A percentile compares a stretch with the other conserved stretches of the same genome.
These are phyloP conservation scores for Dendrobium chrysotoxum DNA, from an alignment of 106 monocot species.

Conservation along the genomic window DNA sequence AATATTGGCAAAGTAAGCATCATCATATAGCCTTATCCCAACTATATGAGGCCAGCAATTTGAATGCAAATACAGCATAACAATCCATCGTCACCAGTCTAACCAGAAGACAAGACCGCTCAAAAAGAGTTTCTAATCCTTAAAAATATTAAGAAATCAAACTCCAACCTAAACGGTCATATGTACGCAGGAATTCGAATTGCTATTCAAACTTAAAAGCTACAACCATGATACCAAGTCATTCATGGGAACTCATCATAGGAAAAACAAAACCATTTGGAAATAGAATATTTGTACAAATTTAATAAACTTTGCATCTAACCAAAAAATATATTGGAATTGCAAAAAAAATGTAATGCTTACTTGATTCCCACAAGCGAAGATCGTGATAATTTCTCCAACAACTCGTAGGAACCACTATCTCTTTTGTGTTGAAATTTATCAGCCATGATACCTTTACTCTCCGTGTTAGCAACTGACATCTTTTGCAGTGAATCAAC, in stretches of 20 bases:
- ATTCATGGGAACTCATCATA: not conserved
- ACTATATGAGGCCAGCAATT: too few species aligned
- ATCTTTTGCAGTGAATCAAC: slow-evolving; percentile 19
- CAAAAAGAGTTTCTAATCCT: not conserved
- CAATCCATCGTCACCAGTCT: not conserved
- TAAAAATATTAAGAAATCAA: not conserved
- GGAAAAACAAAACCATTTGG: too few species aligned
- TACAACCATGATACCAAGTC: not conserved
- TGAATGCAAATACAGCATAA: too few species aligned
- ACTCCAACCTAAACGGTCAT: not conserved
- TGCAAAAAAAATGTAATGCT: not conserved
- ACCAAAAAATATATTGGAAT: not conserved
- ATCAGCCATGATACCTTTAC: slow-evolving; percentile 20
- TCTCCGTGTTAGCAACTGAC: slow-evolving; percentile 26
- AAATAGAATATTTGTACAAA: not conserved
- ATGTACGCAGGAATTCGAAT: not conserved
- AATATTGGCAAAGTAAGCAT: too few species aligned
- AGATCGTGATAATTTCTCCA: slow-evolving; percentile 62
- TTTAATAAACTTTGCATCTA: not conserved
- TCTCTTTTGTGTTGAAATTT: slow-evolving; percentile 33
- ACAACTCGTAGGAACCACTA: slow-evolving; percentile 44
- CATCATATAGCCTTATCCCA: too few species aligned
- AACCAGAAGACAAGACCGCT: not conserved
- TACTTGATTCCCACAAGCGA: slow-evolving; percentile 75
- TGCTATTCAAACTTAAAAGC: too few species aligned